These are phyloP conservation scores for Calonectria honghensis DNA, from an alignment of 2,329 filamentous ascomycete genomes.

Conservation along the genomic window DNA sequence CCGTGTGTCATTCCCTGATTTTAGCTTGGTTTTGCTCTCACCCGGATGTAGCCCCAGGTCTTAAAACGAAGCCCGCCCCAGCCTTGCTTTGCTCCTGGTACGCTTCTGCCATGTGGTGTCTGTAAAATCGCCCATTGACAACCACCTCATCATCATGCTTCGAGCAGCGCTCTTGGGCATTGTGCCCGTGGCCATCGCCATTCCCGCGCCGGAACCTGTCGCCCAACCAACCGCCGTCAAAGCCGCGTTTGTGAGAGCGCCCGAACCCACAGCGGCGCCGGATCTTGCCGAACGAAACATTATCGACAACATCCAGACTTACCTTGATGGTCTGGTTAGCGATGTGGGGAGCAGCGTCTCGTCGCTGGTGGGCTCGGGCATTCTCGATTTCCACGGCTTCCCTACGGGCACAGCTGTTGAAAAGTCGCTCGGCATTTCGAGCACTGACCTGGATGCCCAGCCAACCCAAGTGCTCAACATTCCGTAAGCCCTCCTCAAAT, in stretches of 20 bases:
- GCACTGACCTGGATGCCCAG: constrained; percentile 74
- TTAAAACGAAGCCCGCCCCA: neutral
- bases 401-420: constrained; percentile 77
- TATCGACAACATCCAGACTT: constrained; percentile 66
- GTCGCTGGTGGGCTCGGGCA: constrained; percentile 76
- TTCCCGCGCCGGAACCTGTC: constrained; percentile 50
- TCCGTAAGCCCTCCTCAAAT: constrained; percentile 65
- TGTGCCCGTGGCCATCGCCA: constrained; percentile 49
- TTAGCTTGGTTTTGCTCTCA: constrained; percentile 14
- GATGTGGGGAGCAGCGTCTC: constrained; percentile 74
- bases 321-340: constrained; percentile 70
- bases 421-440: constrained; percentile 76
- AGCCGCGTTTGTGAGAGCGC: constrained; percentile 42
- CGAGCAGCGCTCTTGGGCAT: constrained; percentile 49
- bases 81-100: neutral
- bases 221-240: constrained; percentile 49
- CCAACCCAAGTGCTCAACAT: constrained; percentile 84
- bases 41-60: neutral
- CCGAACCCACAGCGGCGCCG: constrained; percentile 52
- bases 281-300: constrained; percentile 58
- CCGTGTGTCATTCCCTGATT: constrained; percentile 25
- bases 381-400: constrained; percentile 81
- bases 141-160: constrained; percentile 41
- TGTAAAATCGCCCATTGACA: neutral
- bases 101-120: constrained; percentile 6